Percentiles rank a stretch among this genome's conserved stretches.
These are phyloP conservation scores for Eucalyptus decipiens DNA, from an alignment of 345 rosid species.

Conservation along the genomic window DNA sequence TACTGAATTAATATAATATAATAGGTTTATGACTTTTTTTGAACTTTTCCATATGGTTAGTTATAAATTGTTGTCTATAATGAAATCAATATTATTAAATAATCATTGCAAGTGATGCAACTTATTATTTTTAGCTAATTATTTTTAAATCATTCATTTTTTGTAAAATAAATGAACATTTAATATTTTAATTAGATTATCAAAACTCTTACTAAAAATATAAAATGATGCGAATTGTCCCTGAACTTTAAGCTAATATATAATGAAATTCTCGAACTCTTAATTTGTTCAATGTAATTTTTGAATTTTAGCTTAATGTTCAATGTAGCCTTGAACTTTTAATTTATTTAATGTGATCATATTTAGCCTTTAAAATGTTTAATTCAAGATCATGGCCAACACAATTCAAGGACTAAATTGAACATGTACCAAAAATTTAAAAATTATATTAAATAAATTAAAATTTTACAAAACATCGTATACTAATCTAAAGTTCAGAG, in stretches of 20 bases:
- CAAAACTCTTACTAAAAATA: background rate
- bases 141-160: background rate
- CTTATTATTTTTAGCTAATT: background rate
- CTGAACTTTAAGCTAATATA: accelerated
- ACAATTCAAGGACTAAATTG: too few relatives aligned
- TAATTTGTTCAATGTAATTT: too few relatives aligned
- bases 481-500: accelerated
- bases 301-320: too few relatives aligned
- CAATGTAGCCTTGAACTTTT: too few relatives aligned
- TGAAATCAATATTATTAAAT: background rate
- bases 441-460: too few relatives aligned
- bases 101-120: background rate
- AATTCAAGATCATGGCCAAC: too few relatives aligned
- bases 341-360: accelerated
- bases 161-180: accelerated
- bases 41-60: too few relatives aligned
- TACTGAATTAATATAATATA: accelerated
- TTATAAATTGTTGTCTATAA: background rate
- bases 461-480: accelerated
- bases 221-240: too few relatives aligned
- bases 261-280: accelerated
- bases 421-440: accelerated
- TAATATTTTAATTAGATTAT: background rate
- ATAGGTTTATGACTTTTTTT: too few relatives aligned
- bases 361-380: too few relatives aligned